Conservation (phyloP, 768 basidiomycete species). For the Postia placenta region DNA sequence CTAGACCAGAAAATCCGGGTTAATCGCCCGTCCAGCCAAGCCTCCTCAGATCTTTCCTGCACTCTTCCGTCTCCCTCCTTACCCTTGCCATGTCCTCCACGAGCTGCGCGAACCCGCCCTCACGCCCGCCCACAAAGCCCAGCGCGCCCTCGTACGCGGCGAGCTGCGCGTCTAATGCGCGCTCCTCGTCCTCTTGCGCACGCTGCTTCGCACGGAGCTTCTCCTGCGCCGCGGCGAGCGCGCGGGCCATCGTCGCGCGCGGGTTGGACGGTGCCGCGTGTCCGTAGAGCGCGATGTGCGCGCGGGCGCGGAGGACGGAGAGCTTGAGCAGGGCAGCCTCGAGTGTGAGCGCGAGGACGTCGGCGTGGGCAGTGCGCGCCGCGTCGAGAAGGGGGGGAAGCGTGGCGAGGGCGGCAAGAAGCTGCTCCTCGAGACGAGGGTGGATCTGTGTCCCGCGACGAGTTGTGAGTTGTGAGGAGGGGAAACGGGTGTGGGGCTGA, state of each 20-base stretch:
- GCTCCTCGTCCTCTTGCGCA: slow-evolving; percentile 31
- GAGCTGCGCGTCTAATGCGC: slow-evolving; percentile 32
- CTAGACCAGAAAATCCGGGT: background rate
- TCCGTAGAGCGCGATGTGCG: slow-evolving; percentile 34
- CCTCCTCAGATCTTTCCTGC: slow-evolving; percentile 40
- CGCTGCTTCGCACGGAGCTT: slow-evolving; percentile 31
- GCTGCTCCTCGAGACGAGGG: slow-evolving; percentile 24
- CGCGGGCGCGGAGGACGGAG: slow-evolving; percentile 36
- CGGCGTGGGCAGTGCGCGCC: slow-evolving; percentile 29
- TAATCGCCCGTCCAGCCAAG: slow-evolving; percentile 46
- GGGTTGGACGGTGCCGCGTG: slow-evolving; percentile 19
- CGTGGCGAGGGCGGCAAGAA: slow-evolving; percentile 22
- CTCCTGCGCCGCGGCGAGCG: slow-evolving; percentile 27
- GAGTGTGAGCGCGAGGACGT: slow-evolving; percentile 37
- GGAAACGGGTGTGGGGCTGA: background rate
- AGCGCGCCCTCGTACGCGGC: slow-evolving; percentile 36
- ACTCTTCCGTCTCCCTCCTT: slow-evolving; percentile 44
- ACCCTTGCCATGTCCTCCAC: slow-evolving; percentile 43
- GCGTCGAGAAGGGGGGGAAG: slow-evolving; percentile 25
- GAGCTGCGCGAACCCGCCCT: slow-evolving; percentile 37
- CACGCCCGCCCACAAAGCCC: slow-evolving; percentile 34
- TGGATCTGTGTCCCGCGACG: slow-evolving; percentile 21
- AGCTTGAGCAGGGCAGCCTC: slow-evolving; percentile 44
- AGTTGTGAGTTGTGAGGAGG: background rate
- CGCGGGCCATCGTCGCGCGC: slow-evolving; percentile 25